A percentile compares a stretch with the other conserved stretches of the same genome.
Conservation (phyloP, 768 basidiomycete genomes). For the Brasilioporus rufonigricans region DNA sequence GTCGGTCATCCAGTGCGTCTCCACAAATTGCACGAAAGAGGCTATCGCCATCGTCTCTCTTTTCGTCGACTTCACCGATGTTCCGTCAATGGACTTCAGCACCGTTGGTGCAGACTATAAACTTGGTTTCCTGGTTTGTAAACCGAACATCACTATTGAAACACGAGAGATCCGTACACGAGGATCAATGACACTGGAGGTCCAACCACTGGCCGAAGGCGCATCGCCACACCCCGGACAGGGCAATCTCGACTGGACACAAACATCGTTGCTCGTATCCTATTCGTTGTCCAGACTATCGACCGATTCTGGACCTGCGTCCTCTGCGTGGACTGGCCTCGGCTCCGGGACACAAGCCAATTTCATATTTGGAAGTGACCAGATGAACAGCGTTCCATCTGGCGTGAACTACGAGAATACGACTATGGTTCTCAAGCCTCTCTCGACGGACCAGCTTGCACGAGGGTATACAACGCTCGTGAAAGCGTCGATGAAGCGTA, state of each 20-base stretch:
- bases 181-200: slow-evolving; percentile 11
- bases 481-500: slow-evolving; percentile 18
- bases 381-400: slow-evolving; percentile 2
- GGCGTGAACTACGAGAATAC: background rate
- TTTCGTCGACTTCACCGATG: slow-evolving; percentile 11
- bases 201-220: slow-evolving; percentile 1
- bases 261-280: slow-evolving; percentile 9
- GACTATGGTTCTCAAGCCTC: slow-evolving; percentile 1
- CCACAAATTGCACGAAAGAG: slow-evolving; percentile 6
- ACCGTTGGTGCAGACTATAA: slow-evolving; percentile 16
- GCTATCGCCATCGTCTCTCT: slow-evolving; percentile 8
- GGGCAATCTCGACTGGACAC: slow-evolving; percentile 17
- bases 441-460: slow-evolving; percentile 6
- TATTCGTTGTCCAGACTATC: slow-evolving; percentile 10
- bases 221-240: slow-evolving; percentile 4
- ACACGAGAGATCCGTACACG: slow-evolving; percentile 20
- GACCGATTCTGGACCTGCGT: slow-evolving; percentile 7
- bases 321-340: slow-evolving; percentile 5
- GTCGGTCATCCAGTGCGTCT: slow-evolving; percentile 14
- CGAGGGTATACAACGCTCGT: slow-evolving; percentile 9
- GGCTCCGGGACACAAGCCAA: slow-evolving; percentile 10
- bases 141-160: slow-evolving; percentile 22
- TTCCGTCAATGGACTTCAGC: slow-evolving; percentile 12
- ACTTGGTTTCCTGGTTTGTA: slow-evolving; percentile 22
- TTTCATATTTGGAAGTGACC: slow-evolving; percentile 8